Conservation (phyloP, 371 early-diverging fungal genomes). For the Apophysomyces sp. region DNA sequence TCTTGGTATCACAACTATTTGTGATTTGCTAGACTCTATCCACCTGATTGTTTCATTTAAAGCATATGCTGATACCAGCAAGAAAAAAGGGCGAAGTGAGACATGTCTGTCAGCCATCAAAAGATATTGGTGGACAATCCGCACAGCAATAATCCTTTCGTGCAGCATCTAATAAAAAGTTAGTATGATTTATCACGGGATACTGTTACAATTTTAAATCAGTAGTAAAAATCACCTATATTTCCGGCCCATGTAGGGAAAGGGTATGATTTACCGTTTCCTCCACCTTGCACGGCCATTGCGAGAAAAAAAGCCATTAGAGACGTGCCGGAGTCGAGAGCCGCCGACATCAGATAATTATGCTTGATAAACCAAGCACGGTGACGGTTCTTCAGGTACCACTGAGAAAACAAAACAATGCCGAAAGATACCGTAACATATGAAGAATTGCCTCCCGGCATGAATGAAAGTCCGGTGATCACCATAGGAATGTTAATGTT, state of each 20-base stretch:
- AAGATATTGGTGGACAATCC: not conserved
- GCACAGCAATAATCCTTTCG: not conserved
- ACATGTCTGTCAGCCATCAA: not conserved
- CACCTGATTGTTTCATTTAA: too few species aligned
- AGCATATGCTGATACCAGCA: too few species aligned
- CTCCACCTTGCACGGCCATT: constrained; percentile 52
- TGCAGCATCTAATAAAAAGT: not conserved
- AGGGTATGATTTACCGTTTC: constrained; percentile 23
- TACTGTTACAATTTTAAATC: not conserved
- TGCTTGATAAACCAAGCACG: constrained; percentile 54
- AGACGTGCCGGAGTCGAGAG: constrained; percentile 58
- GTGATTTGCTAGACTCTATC: too few species aligned
- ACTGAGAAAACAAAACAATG: constrained; percentile 46
- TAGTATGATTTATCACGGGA: not conserved
- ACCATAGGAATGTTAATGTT: constrained; percentile 49
- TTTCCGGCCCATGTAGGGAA: constrained; percentile 62
- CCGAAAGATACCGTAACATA: constrained; percentile 44
- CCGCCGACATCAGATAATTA: constrained; percentile 55
- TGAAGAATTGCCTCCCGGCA: constrained; percentile 42
- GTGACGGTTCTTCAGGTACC: constrained; percentile 41
- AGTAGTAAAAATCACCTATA: not conserved
- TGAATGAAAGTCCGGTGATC: constrained; percentile 36
- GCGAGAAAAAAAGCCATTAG: constrained; percentile 51
- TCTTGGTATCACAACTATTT: too few species aligned
- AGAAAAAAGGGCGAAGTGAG: too few species aligned